Base-by-base conservation (phyloP, 23 red algal genomes). In the Agarophyton chilense region DNA sequence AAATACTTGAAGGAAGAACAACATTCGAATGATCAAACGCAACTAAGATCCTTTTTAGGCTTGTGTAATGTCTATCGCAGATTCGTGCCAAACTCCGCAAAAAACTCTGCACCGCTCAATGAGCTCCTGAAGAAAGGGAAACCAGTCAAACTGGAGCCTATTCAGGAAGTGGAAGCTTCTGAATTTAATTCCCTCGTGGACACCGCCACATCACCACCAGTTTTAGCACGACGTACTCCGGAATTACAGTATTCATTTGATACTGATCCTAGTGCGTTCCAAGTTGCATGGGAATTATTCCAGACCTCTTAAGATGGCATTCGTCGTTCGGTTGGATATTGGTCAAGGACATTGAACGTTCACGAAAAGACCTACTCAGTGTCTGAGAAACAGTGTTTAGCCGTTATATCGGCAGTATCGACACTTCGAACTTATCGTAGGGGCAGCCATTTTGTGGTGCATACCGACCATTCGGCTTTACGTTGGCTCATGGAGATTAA, bases 341-440 rank as follows among this genome's bases (percentile, higher is more conserved):
- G 70, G 70, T 65, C 72, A 9, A 36, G 68, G 1, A 54, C 46
- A 2, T 24, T 90, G 21, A 19, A 10, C 33, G 38, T 47, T 52
- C 65, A 67, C 36, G 71, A 90, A 33, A 61, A 2, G 53, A 90
- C 63, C 4, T 90, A 79, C 22, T 75, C 26, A 17, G 61, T 57
- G 3, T 21, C 86, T 4, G 86, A 78, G 26, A 57, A 52, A 17
- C 71, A 90, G 47, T 78, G 72, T 32, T 71, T 90, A 2, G 47
- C 49, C 1, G 52, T 80, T 0, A 25, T 78, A 0, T 90, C 71
- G 49, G 66, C 57, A 8, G 7, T 79, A 1, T 17, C 45, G 0
- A 77, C 33, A 10, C 68, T 89, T 4, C 66, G 66, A 17, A 33
- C 70, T 25, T 89, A 78, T 34, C 42, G 45, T 3, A 54, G 17